Conservation (phyloP, 805 yeast genomes). For the Barnettozyma salicaria region DNA sequence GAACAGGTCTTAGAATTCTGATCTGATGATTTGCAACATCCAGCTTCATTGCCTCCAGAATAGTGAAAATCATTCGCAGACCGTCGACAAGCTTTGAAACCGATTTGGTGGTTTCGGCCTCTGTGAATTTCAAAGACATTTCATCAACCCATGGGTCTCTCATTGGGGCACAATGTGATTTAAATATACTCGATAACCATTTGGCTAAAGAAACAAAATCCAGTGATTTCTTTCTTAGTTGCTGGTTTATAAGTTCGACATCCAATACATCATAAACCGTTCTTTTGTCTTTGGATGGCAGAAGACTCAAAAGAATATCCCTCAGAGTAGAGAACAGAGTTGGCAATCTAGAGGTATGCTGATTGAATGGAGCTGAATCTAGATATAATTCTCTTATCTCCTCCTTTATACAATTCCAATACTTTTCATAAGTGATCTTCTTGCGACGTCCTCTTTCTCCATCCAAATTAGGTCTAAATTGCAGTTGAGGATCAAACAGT, state of each 20-base stretch:
- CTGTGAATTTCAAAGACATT: conserved; percentile 46
- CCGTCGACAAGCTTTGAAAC: conserved; percentile 61
- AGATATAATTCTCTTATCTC: conserved; percentile 50
- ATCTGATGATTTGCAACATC: conserved; percentile 96
- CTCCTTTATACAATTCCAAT: conserved; percentile 71
- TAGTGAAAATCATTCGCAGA: conserved; percentile 67
- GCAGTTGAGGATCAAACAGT: conserved; percentile 84
- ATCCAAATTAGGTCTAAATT: conserved; percentile 85
- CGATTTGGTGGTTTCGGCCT: conserved; percentile 30
- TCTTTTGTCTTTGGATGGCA: conserved; percentile 70
- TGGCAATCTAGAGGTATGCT: conserved; percentile 38
- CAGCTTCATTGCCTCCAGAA: conserved; percentile 88
- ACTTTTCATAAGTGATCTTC: conserved; percentile 67
- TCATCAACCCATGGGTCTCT: conserved; percentile 85
- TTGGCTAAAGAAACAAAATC: conserved; percentile 64
- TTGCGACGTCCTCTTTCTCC: conserved; percentile 86
- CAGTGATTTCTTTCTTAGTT: conserved; percentile 61
- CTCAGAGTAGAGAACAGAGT: conserved; percentile 71
- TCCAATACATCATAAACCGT: conserved; percentile 70
- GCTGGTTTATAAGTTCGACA: conserved; percentile 69
- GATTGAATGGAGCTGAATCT: conserved; percentile 23
- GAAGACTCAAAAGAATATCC: conserved; percentile 64
- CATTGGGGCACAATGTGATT: conserved; percentile 94
- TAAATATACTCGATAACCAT: conserved; percentile 74
- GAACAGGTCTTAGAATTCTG: conserved; percentile 72